Evolutionary conservation across 2,329 filamentous ascomycete genomes (phyloP).

Genomic region (Botrytis sinoallii): DNA sequence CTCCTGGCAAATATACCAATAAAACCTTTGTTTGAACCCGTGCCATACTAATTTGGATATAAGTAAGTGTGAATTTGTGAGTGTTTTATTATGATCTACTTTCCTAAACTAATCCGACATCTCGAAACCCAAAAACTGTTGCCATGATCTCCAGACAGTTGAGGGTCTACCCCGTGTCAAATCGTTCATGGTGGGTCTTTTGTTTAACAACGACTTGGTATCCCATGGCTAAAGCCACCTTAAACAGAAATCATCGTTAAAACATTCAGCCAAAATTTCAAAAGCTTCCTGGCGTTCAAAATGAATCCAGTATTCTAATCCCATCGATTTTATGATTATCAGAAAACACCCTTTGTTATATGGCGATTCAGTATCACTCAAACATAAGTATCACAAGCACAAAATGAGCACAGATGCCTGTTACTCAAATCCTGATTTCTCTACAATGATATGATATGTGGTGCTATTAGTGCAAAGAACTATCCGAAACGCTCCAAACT

Average conservation of each 20-base stretch:
- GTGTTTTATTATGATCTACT: neutral
- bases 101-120: neutral
- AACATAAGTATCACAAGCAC: neutral
- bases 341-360: neutral
- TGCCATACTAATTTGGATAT: neutral
- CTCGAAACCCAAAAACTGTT: neutral
- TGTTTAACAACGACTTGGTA: neutral
- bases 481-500: slow-evolving; percentile 1
- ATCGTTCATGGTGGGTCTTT: neutral
- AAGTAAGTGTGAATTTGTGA: neutral
- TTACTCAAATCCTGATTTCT: neutral
- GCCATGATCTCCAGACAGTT: neutral
- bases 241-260: neutral
- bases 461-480: slow-evolving; percentile 7
- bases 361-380: neutral
- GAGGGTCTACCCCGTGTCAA: neutral
- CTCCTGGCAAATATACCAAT: slow-evolving; percentile 15
- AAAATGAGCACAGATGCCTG: neutral
- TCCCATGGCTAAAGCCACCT: neutral
- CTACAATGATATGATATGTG: neutral
- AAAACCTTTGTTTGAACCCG: slow-evolving; percentile 12
- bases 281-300: no score
- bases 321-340: neutral
- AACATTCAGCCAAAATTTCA: neutral
- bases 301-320: neutral